Evolutionary conservation across 2,329 filamentous ascomycete genomes (phyloP).

Genomic region (Aspergillus cejpii): DNA sequence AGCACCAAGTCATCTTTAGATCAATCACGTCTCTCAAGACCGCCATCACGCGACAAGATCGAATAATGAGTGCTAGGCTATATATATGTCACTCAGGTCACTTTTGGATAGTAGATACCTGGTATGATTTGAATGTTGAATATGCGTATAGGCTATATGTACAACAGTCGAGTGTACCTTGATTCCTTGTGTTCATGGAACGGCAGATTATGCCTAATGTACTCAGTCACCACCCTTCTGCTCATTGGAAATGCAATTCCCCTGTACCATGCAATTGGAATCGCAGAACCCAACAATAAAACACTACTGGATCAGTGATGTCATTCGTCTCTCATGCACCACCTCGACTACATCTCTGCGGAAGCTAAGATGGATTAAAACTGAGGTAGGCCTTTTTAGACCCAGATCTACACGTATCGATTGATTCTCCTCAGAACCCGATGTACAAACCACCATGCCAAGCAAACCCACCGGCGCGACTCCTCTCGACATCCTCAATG

Average conservation of each 20-base stretch:
- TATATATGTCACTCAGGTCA: not conserved
- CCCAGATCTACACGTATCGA: too few relatives aligned
- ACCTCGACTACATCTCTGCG: not conserved
- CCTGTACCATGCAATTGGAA: not conserved
- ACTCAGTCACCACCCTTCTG: not conserved
- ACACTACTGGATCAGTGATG: not conserved
- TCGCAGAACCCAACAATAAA: not conserved
- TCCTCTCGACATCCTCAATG: slow-evolving; percentile 36
- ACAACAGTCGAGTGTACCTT: too few relatives aligned
- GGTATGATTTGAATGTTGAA: not conserved
- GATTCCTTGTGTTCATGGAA: not conserved
- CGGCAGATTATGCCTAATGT: too few relatives aligned
- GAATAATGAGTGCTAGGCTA: slow-evolving; percentile 15
- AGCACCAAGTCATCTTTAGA: slow-evolving; percentile 21
- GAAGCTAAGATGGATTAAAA: not conserved
- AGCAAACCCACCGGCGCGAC: slow-evolving; percentile 37
- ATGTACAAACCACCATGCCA: not conserved
- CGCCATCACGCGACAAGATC: slow-evolving; percentile 23
- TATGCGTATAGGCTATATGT: too few relatives aligned
- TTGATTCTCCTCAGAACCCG: too few relatives aligned
- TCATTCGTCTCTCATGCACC: not conserved
- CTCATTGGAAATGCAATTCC: too few relatives aligned
- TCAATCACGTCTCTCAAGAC: slow-evolving; percentile 18
- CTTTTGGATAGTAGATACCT: not conserved
- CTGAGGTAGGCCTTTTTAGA: too few relatives aligned